Base-by-base conservation (phyloP, 2,329 filamentous ascomycete genomes). In the Stagonosporopsis tanaceti region DNA sequence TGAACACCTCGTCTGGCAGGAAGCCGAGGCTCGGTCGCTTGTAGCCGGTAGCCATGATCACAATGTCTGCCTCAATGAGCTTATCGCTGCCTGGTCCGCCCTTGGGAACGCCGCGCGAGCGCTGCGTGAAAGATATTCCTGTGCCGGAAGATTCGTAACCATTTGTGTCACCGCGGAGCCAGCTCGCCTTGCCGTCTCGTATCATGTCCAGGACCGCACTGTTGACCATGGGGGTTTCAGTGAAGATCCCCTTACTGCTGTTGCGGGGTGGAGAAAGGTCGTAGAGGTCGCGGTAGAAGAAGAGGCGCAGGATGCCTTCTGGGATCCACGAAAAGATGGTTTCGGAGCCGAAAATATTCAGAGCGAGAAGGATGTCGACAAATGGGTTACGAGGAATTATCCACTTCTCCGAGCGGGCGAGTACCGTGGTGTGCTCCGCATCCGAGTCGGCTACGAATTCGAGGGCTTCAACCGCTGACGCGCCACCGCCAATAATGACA, bases 201-300 rank as follows among this genome's bases (percentile, higher is more conserved):
- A 96, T 85, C 66, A 90, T 89, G 45, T 90, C 81, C 76, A 96
- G 89, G 1, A 96, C 84, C 42, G 93, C 88, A 15, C 88, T 89
- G 75, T 95, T 96, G 24, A 95, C 90, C 90, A 95, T 94, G 0
- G 92, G 92, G 0, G 92, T 96, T 48, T 91, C 89, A 27, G 84
- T 92, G 74, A 92, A 96, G n/a, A 95, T 78, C 8, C 91, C 91
- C 68, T 89, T 88, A 25, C 84, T 80, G 1, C 68, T 73, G 48
- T 69, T 67, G 8, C 61, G 57, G 0, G 84, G 78, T 0, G 92
- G 92, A 0, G 90, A 85, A 5, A 96, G 82, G 63, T 93, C 87
- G 66, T 88, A 79, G 2, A 96, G 83, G 65, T 95, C 92, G 15
- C 91, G 86, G 73, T 96, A 96, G 80, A 96, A 96, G 79, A 94